Evolutionary conservation across 2,329 filamentous ascomycete genomes (phyloP).

Genomic region (Hymenoscyphus scutula): DNA sequence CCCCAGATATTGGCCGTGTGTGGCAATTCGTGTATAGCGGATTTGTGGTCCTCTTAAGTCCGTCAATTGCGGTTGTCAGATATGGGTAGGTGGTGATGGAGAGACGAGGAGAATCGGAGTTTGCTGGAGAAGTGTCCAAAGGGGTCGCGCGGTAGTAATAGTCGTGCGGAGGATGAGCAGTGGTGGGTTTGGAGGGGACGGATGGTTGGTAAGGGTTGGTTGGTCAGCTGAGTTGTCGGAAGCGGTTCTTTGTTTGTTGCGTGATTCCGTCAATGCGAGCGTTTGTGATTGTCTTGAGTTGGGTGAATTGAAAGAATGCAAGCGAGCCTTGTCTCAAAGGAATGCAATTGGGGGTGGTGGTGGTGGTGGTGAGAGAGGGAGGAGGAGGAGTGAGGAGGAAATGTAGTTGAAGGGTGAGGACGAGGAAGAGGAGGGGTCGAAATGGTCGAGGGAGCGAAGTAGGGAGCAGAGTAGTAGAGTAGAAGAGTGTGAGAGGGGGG

Average conservation of each 20-base stretch:
- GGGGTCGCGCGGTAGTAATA: constrained; percentile 9
- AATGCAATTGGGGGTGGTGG: constrained; percentile 17
- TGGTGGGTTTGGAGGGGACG: background rate
- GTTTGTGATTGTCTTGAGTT: constrained; percentile 12
- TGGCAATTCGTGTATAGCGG: constrained; percentile 27
- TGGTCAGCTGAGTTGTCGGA: constrained; percentile 30
- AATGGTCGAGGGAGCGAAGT: background rate
- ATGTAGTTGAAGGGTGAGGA: background rate
- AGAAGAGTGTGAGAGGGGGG: constrained; percentile 19
- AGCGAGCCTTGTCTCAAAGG: constrained; percentile 17
- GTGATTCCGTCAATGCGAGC: constrained; percentile 28
- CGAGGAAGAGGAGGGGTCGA: background rate
- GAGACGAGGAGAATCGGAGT: constrained; percentile 18
- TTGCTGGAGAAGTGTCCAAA: constrained; percentile 10
- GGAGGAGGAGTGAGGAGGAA: background rate
- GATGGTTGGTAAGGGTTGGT: constrained; percentile 10
- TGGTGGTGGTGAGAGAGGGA: background rate
- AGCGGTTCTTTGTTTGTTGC: constrained; percentile 33
- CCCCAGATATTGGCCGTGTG: constrained; percentile 22
- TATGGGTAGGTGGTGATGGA: background rate
- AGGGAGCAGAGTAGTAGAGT: constrained; percentile 8
- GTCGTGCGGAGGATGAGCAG: background rate
- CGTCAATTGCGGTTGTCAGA: constrained; percentile 12
- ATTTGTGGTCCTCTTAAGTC: constrained; percentile 27
- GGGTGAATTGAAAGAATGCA: constrained; percentile 15